Evolutionary conservation across 768 basidiomycete genomes (phyloP).

Genomic region (Gloeopeniophorella convolvens): DNA sequence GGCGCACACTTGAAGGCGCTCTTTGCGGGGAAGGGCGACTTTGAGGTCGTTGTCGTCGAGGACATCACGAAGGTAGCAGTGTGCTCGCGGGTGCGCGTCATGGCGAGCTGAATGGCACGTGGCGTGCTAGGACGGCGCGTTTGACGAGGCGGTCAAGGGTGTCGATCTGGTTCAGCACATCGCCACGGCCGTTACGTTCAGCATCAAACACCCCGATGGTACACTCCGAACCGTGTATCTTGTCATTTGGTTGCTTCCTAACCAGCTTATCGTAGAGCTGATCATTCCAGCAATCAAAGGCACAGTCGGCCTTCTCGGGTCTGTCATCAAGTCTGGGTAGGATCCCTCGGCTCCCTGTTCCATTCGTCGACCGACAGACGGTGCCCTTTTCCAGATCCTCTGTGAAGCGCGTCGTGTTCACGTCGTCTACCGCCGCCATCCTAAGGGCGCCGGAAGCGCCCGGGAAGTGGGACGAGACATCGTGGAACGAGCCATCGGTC

Average conservation of each 20-base stretch:
- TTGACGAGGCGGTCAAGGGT: constrained; percentile 39
- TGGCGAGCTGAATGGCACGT: too few relatives aligned
- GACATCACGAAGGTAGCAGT: too few relatives aligned
- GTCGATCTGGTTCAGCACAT: constrained; percentile 35
- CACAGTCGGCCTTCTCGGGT: not conserved
- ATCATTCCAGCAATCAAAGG: not conserved
- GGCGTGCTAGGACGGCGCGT: constrained; percentile 28
- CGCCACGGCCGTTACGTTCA: constrained; percentile 30
- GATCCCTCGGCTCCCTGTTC: too few relatives aligned
- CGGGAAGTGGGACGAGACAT: constrained; percentile 36
- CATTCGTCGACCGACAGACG: too few relatives aligned
- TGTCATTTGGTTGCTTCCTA: too few relatives aligned
- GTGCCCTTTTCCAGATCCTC: constrained; percentile 25
- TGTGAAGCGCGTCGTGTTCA: constrained; percentile 65
- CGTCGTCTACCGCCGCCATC: constrained; percentile 53
- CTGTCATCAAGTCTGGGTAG: not conserved
- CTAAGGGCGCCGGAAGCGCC: constrained; percentile 23
- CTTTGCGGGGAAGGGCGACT: too few relatives aligned
- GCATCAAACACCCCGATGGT: constrained; percentile 18
- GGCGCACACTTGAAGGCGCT: too few relatives aligned
- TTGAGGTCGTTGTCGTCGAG: too few relatives aligned
- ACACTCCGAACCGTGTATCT: too few relatives aligned
- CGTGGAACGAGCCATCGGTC: constrained; percentile 53
- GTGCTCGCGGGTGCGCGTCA: too few relatives aligned
- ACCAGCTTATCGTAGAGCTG: not conserved